Conservation (phyloP, 441 rosid genomes). For the Pelargonium citronellum region DNA sequence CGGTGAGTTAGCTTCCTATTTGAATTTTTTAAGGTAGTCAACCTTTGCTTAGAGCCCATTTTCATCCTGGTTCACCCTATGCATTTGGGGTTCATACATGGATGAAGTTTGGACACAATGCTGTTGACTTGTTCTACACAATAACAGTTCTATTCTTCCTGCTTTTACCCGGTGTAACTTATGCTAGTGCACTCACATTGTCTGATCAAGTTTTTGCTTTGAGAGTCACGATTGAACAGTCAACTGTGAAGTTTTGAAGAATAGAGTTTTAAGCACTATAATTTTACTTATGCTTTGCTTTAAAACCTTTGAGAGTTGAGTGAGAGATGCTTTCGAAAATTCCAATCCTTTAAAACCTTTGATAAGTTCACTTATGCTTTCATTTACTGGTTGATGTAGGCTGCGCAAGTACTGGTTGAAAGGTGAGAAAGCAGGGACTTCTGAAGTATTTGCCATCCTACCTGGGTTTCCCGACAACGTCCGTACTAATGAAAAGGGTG, state of each 20-base stretch:
- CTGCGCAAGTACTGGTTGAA: constrained; percentile 71
- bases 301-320: too few species aligned
- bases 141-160: too few species aligned
- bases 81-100: not conserved
- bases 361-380: not conserved
- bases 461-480: constrained; percentile 83
- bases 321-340: not conserved
- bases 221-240: too few species aligned
- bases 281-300: too few species aligned
- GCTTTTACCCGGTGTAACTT: too few species aligned
- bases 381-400: constrained; percentile 27
- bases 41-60: not conserved
- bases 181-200: too few species aligned
- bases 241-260: too few species aligned
- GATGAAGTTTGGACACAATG: not conserved
- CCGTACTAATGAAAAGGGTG: constrained; percentile 65
- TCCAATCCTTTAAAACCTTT: not conserved
- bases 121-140: too few species aligned
- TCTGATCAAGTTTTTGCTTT: too few species aligned
- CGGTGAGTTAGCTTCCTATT: constrained; percentile 34
- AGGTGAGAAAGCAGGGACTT: constrained; percentile 69
- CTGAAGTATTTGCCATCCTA: constrained; percentile 60
- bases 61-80: not conserved
- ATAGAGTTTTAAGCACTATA: too few species aligned
- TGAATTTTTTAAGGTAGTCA: constrained; percentile 1